Evolutionary conservation across 805 yeast genomes (phyloP).

Genomic region (Nakazawaea molendinolei): DNA sequence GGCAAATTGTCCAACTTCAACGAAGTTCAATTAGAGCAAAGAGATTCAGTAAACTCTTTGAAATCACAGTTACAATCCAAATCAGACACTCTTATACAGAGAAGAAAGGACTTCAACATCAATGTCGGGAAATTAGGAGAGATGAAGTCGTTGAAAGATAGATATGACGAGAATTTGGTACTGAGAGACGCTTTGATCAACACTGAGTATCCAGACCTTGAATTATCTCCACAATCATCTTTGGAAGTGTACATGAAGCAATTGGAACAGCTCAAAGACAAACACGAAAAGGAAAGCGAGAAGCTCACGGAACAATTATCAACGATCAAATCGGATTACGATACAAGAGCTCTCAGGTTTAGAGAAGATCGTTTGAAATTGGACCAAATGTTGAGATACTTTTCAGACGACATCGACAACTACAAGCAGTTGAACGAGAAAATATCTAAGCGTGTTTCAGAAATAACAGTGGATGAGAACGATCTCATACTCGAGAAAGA

Average conservation of each 20-base stretch:
- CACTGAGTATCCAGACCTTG: no score
- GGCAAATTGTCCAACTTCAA: conserved; percentile 34
- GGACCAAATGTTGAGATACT: conserved; percentile 35
- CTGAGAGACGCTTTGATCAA: conserved; percentile 11
- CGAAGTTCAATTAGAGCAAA: conserved; percentile 13
- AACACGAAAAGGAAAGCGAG: no score
- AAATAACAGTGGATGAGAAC: conserved; percentile 35
- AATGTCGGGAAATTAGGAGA: conserved; percentile 50
- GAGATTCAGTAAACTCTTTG: conserved; percentile 15
- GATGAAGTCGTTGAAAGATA: conserved; percentile 29
- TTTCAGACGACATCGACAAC: conserved; percentile 31
- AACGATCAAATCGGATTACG: conserved; percentile 15
- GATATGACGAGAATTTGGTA: conserved; percentile 15
- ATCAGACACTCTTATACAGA: conserved; percentile 6
- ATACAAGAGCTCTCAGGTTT: conserved; percentile 14
- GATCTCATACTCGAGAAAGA: conserved; percentile 39
- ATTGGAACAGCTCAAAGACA: background rate
- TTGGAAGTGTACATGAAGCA: no score
- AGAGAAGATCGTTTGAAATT: conserved; percentile 33
- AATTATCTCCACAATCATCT: no score
- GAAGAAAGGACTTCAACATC: conserved; percentile 28
- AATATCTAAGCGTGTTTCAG: conserved; percentile 31
- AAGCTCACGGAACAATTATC: no score
- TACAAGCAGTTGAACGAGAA: conserved; percentile 28
- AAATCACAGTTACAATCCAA: conserved; percentile 19